These are phyloP conservation scores for Neurospora pannonica DNA, from an alignment of 495 filamentous ascomycete genomes.

Conservation along the genomic window DNA sequence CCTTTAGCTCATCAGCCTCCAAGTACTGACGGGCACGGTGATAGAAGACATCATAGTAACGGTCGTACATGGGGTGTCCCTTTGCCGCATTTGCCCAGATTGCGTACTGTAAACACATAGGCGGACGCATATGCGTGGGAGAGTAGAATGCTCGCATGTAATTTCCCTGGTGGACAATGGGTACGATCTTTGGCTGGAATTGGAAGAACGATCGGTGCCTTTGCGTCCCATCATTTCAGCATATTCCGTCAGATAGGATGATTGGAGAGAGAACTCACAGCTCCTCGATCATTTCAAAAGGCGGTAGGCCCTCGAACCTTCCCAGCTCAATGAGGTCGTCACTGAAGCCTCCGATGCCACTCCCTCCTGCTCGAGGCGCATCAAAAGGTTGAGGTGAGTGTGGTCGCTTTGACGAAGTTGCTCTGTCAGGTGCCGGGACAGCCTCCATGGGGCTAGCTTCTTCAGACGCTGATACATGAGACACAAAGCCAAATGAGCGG, in stretches of 20 bases:
- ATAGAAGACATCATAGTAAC: constrained; percentile 36
- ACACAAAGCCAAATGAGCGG: neutral
- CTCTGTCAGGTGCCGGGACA: neutral
- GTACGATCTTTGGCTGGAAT: constrained; percentile 25
- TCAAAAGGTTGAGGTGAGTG: constrained; percentile 1
- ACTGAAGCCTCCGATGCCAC: neutral
- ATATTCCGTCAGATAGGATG: neutral
- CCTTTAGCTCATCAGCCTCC: constrained; percentile 40
- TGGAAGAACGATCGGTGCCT: constrained; percentile 24
- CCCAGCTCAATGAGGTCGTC: constrained; percentile 30
- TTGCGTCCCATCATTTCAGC: neutral
- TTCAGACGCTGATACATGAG: neutral
- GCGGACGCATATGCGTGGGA: constrained; percentile 34
- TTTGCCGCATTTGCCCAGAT: constrained; percentile 36
- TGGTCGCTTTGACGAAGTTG: neutral
- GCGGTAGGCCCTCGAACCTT: constrained; percentile 33
- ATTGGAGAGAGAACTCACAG: constrained; percentile 24
- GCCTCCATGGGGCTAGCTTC: neutral
- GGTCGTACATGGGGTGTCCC: constrained; percentile 27
- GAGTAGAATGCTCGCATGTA: constrained; percentile 35
- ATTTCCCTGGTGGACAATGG: constrained; percentile 30
- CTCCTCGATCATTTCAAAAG: constrained; percentile 38
- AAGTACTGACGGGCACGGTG: constrained; percentile 37
- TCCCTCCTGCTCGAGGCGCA: neutral
- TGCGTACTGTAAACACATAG: constrained; percentile 40